Evolutionary conservation across 1,139 yeast species (phyloP).

Genomic region (Candida mesenterica): DNA sequence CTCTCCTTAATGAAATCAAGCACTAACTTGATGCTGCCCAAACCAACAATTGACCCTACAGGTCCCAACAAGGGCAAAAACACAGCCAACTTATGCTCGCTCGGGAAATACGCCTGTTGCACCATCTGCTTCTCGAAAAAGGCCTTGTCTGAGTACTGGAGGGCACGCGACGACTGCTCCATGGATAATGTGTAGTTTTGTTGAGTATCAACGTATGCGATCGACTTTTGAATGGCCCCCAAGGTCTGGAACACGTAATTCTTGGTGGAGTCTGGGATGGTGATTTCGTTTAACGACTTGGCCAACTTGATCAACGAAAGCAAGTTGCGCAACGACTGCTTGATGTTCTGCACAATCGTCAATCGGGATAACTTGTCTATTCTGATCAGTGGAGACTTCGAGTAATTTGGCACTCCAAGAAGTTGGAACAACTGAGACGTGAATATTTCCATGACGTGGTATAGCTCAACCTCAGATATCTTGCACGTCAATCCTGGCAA

Average conservation of each 20-base stretch:
- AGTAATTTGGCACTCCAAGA: constrained; percentile 59
- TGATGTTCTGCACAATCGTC: constrained; percentile 53
- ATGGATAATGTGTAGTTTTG: constrained; percentile 48
- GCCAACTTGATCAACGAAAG: constrained; percentile 69
- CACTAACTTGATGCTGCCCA: constrained; percentile 49
- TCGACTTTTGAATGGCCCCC: constrained; percentile 28
- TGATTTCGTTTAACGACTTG: constrained; percentile 67
- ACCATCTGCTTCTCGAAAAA: constrained; percentile 94
- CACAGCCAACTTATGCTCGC: constrained; percentile 91
- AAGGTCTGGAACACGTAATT: constrained; percentile 45
- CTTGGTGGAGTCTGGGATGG: constrained; percentile 71
- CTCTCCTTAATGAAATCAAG: constrained; percentile 21
- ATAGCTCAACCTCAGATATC: constrained; percentile 47
- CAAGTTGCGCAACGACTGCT: constrained; percentile 53
- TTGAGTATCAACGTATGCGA: constrained; percentile 21
- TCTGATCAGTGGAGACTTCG: constrained; percentile 59
- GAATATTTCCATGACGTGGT: constrained; percentile 64
- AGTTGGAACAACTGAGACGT: constrained; percentile 72
- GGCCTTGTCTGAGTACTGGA: constrained; percentile 64
- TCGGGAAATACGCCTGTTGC: constrained; percentile 91
- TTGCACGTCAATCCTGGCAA: constrained; percentile 19
- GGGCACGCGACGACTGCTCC: constrained; percentile 53
- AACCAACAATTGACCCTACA: constrained; percentile 60
- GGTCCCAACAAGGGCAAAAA: constrained; percentile 91
- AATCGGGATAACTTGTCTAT: constrained; percentile 66